Evolutionary conservation across 805 yeast species (phyloP).

Genomic region (Alloascoidea hylecoeti): DNA sequence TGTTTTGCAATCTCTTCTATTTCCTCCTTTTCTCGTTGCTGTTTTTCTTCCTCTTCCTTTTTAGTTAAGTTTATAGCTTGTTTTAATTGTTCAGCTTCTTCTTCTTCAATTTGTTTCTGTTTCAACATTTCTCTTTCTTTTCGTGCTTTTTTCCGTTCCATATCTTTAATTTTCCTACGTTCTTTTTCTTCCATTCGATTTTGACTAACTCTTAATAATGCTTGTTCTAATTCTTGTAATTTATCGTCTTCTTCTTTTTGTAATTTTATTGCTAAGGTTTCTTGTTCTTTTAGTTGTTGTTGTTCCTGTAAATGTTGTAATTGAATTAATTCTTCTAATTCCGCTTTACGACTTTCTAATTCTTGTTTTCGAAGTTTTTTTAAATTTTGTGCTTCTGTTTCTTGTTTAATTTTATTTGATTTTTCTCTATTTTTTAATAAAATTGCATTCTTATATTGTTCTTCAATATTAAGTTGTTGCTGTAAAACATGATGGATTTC

Average conservation of each 20-base stretch:
- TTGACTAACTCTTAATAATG: too few species aligned
- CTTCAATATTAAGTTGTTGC: too few species aligned
- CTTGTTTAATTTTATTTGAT: too few species aligned
- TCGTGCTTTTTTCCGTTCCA: background rate
- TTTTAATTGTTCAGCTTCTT: background rate
- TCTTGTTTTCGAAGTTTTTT: background rate
- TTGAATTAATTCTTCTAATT: constrained; percentile 1
- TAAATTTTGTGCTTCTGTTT: background rate
- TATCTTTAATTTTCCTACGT: background rate
- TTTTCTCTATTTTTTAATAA: too few species aligned
- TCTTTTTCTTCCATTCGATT: background rate
- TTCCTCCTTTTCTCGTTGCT: background rate
- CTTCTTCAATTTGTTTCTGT: background rate
- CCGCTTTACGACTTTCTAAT: background rate
- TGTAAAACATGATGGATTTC: too few species aligned
- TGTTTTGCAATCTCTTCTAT: background rate
- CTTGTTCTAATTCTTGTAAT: background rate
- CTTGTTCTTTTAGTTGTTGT: background rate
- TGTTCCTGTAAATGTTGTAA: background rate
- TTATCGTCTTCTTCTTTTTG: background rate
- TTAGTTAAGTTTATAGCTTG: too few species aligned
- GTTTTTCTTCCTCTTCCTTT: background rate
- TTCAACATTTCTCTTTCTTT: background rate
- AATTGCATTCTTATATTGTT: too few species aligned
- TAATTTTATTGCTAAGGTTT: background rate